Base-by-base conservation (phyloP, 1,284 basidiomycete species). In the Marasmius fiardii region DNA sequence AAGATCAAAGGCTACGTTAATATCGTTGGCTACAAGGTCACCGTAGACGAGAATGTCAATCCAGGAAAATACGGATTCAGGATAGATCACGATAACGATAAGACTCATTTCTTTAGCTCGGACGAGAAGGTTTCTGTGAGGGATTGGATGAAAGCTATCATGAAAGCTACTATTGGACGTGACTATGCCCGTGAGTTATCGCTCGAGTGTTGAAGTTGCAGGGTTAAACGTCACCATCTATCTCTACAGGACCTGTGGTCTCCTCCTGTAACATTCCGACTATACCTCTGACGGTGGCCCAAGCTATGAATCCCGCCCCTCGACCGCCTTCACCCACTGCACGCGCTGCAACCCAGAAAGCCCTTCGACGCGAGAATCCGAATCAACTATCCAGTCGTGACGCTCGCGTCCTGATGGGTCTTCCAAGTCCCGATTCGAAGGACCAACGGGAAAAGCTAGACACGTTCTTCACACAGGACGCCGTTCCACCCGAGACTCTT, bases 101-200 rank as follows among this genome's bases (percentile, higher is more conserved):
- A 91, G 73, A 81, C 91, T 1, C 94, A 99, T 71, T 92, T 77
- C 68, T 99, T 99, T 73, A 92, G 90, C 61, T 91, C 91, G 0
- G 90, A 95, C 35, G 95, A 98, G 67, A 92, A 94, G 68, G 69
- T 74, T 4, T 72, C 86, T 37, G 81, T 98, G 48, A 83, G 97
- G 12, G 93, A 94, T 62, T 99, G 97, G 97, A 99, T 99, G 96
- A 99, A 99, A 77, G 93, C 94, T 10, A 84, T 99, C 64, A 98
- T 98, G 93, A 99, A 99, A 73, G 92, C 95, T 2, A 98, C 96
- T 4, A 99, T 99, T 65, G 90, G 85, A 16, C 78, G 97, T 55
- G 94, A 97, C 70, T 96, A 95, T 68, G 80, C 86, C 11, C 90
- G 93, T 94, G 67, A 48, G 88, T 77, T 24, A 11, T 37, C 11